Conservation (phyloP, 345 rosid species). For the Populus davidiana region DNA sequence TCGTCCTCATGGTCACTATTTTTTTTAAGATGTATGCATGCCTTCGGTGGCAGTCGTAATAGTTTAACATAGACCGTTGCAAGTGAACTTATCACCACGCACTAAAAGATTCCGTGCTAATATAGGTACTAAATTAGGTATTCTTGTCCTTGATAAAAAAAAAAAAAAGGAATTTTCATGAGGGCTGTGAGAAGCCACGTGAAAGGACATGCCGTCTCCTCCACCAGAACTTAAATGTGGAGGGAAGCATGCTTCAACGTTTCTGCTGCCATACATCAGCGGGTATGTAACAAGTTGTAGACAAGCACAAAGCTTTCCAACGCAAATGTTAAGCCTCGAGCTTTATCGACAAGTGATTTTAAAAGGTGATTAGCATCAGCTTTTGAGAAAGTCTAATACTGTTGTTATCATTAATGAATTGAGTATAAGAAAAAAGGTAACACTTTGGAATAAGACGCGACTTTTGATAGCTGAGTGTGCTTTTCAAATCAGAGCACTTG, state of each 20-base stretch:
- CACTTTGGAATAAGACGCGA: not conserved
- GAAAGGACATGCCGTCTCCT: too few relatives aligned
- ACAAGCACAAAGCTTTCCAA: too few relatives aligned
- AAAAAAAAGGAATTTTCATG: too few relatives aligned
- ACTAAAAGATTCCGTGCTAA: not conserved
- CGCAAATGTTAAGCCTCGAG: too few relatives aligned
- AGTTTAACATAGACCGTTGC: not conserved
- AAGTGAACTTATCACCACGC: conserved; percentile 1
- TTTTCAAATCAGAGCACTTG: conserved; percentile 20
- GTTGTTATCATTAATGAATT: not conserved
- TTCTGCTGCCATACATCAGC: too few relatives aligned
- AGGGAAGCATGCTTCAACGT: too few relatives aligned
- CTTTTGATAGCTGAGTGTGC: conserved; percentile 25
- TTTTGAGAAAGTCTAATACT: not conserved
- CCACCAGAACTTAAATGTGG: too few relatives aligned
- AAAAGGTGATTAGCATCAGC: too few relatives aligned
- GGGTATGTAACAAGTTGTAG: too few relatives aligned
- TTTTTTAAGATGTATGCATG: not conserved
- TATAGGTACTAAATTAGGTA: not conserved
- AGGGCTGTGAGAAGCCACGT: too few relatives aligned
- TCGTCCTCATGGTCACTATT: not conserved
- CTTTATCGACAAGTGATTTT: too few relatives aligned
- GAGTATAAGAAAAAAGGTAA: not conserved
- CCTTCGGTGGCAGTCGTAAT: not conserved
- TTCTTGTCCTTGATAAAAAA: not conserved